phyloP scores from a whole-genome alignment of 495 filamentous ascomycete genomes.

The Talaromyces adpressus region DNA sequence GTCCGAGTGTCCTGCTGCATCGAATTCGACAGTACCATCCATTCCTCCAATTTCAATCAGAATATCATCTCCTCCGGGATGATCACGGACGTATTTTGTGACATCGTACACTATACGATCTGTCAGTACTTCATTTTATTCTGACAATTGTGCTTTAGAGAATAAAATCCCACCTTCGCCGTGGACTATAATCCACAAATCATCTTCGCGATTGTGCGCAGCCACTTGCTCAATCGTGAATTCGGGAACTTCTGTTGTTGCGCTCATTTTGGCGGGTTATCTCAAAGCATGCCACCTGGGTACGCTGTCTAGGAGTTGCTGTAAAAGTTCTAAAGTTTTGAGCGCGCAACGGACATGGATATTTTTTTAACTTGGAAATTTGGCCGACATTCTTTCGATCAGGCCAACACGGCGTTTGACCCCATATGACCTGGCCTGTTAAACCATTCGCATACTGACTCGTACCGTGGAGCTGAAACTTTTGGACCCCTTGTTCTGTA shows the following conservation, averaged over 20 bases:
- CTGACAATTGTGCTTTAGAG: background rate
- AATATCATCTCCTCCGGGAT: constrained; percentile 46
- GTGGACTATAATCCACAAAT: constrained; percentile 46
- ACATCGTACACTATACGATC: constrained; percentile 42
- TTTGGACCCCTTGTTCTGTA: background rate
- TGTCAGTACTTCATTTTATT: background rate
- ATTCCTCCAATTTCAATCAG: constrained; percentile 42
- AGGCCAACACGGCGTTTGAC: background rate
- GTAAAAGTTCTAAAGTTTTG: background rate
- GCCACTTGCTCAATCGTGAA: background rate
- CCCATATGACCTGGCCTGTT: background rate
- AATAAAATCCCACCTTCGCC: constrained; percentile 34
- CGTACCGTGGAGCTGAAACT: background rate
- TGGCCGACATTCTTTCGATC: background rate
- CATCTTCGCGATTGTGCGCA: constrained; percentile 12
- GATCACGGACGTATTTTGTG: constrained; percentile 42
- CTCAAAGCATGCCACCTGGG: background rate
- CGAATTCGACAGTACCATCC: constrained; percentile 45
- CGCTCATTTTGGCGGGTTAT: constrained; percentile 1
- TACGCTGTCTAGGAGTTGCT: background rate
- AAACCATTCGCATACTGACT: background rate
- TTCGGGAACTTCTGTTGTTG: background rate
- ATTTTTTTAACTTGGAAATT: background rate
- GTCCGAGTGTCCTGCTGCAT: constrained; percentile 46
- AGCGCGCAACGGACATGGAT: background rate